phyloP scores from a whole-genome alignment of 495 filamentous ascomycete species.

The Lophiostoma macrostomum region DNA sequence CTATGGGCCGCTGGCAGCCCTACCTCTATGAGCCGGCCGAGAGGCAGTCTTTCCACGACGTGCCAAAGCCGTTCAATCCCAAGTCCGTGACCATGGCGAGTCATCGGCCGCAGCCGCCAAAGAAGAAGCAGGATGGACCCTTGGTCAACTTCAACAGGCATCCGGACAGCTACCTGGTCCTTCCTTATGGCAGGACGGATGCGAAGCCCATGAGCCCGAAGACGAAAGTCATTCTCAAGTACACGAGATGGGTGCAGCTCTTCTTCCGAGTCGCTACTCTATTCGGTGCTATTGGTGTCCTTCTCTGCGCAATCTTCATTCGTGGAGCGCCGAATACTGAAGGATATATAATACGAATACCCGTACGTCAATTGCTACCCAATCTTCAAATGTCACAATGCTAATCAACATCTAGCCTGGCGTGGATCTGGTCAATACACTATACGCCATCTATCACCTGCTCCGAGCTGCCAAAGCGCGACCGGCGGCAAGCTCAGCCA shows the following conservation, averaged over 20 bases:
- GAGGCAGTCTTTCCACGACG: slow-evolving; percentile 50
- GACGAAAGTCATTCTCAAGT: slow-evolving; percentile 67
- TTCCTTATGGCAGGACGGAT: slow-evolving; percentile 51
- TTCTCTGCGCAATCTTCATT: slow-evolving; percentile 72
- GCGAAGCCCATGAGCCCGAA: slow-evolving; percentile 65
- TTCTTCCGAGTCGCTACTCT: slow-evolving; percentile 60
- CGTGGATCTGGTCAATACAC: slow-evolving; percentile 63
- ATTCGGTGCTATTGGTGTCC: slow-evolving; percentile 64
- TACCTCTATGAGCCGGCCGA: slow-evolving; percentile 68
- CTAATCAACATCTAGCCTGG: slow-evolving; percentile 53
- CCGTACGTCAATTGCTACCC: slow-evolving; percentile 52
- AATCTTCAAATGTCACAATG: background rate
- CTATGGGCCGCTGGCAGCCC: slow-evolving; percentile 52
- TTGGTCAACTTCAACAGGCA: slow-evolving; percentile 75
- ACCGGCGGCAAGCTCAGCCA: slow-evolving; percentile 72
- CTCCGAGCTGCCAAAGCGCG: slow-evolving; percentile 61
- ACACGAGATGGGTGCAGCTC: slow-evolving; percentile 62
- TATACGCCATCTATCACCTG: slow-evolving; percentile 79
- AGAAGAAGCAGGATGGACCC: slow-evolving; percentile 67
- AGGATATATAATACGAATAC: slow-evolving; percentile 74
- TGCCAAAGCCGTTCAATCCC: slow-evolving; percentile 69
- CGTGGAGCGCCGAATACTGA: slow-evolving; percentile 57
- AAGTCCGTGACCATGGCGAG: slow-evolving; percentile 76
- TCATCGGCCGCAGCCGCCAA: slow-evolving; percentile 53
- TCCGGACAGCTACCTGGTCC: slow-evolving; percentile 61